Conservation (phyloP, 2,329 filamentous ascomycete genomes). For the Podosphaera leucotricha region DNA sequence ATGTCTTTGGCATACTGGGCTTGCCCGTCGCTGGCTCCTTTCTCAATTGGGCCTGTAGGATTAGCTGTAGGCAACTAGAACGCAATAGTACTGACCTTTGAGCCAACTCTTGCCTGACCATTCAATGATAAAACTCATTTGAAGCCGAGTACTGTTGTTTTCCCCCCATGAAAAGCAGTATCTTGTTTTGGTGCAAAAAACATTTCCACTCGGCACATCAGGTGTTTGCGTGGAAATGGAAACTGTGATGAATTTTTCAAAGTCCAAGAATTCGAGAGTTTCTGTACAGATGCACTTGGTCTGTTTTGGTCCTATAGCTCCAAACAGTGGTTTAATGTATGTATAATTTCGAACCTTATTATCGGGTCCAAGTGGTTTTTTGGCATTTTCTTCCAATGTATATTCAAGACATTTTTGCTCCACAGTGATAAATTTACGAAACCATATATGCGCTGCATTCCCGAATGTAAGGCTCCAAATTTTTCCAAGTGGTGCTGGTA, state of each 20-base stretch:
- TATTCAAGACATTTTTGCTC: conserved; percentile 84
- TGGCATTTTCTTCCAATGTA: conserved; percentile 55
- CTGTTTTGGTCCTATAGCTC: conserved; percentile 69
- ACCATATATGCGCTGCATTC: conserved; percentile 51
- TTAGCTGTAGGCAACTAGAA: not conserved
- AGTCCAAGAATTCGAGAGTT: conserved; percentile 59
- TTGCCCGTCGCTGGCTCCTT: conserved; percentile 81
- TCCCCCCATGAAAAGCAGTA: conserved; percentile 90
- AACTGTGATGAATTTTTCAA: conserved; percentile 72
- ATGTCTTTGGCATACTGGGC: conserved; percentile 60
- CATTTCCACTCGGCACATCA: conserved; percentile 81
- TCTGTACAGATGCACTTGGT: conserved; percentile 86
- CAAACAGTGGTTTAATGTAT: conserved; percentile 79
- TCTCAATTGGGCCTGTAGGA: conserved; percentile 65
- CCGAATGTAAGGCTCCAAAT: conserved; percentile 81
- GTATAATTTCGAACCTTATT: conserved; percentile 52
- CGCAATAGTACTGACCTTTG: conserved; percentile 38
- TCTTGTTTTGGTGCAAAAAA: conserved; percentile 78
- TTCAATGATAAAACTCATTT: conserved; percentile 76
- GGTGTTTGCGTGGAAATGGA: conserved; percentile 68
- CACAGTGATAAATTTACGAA: conserved; percentile 63
- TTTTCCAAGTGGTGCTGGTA: conserved; percentile 74
- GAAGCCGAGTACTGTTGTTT: conserved; percentile 60
- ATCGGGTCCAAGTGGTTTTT: conserved; percentile 44
- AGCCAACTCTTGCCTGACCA: conserved; percentile 98